Evolutionary conservation across 2,329 filamentous ascomycete species (phyloP).

Genomic region (Albophoma yamanashiensis): DNA sequence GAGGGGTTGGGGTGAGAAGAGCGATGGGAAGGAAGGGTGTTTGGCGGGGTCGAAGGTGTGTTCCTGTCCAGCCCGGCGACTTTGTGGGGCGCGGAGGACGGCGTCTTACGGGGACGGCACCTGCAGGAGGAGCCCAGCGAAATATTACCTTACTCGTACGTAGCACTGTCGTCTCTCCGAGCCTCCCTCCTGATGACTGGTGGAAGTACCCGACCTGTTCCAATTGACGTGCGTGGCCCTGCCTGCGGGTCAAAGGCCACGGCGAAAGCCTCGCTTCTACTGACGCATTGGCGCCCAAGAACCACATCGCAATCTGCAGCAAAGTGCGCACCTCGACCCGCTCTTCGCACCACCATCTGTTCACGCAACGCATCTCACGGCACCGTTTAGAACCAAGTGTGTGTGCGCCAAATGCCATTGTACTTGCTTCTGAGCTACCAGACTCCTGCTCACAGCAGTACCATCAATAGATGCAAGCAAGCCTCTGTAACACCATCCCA

Average conservation of each 20-base stretch:
- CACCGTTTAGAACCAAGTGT: constrained; percentile 17
- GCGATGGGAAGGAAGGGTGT: background rate
- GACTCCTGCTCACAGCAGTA: constrained; percentile 35
- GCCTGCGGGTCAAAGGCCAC: too few species aligned
- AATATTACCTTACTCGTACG: background rate
- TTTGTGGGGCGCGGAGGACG: background rate
- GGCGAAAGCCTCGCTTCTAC: background rate
- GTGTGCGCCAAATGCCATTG: constrained; percentile 38
- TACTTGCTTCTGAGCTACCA: constrained; percentile 38
- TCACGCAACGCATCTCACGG: background rate
- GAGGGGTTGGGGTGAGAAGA: background rate
- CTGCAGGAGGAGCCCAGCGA: background rate
- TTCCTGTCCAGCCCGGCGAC: background rate
- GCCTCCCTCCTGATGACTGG: background rate
- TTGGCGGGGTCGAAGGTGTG: background rate
- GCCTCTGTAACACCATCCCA: constrained; percentile 55
- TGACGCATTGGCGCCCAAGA: background rate
- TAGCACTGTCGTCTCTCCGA: background rate
- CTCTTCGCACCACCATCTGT: too few species aligned
- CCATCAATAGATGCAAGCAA: constrained; percentile 50
- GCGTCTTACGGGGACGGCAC: background rate
- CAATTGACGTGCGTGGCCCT: too few species aligned
- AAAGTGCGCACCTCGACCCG: background rate
- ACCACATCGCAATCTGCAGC: background rate
- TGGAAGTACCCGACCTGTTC: too few species aligned